Conservation (phyloP, 1,284 basidiomycete genomes). For the Porodaedalea pini region DNA sequence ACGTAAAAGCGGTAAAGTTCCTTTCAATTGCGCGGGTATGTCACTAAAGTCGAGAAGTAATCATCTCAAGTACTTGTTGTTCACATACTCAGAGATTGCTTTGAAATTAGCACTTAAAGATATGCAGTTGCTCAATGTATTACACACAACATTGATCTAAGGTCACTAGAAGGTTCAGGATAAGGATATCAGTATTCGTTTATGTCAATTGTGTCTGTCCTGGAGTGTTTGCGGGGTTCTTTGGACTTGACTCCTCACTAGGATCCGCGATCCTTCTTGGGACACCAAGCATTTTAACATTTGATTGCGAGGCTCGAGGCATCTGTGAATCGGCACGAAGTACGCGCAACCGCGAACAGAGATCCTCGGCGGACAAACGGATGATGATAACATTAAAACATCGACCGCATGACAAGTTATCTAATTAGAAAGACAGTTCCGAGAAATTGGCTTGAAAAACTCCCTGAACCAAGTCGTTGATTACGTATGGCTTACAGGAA, state of each 20-base stretch:
- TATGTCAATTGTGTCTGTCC: background rate
- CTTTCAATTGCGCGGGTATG: background rate
- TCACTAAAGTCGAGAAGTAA: background rate
- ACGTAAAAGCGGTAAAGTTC: background rate
- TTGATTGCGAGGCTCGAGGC: background rate
- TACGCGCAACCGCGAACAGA: background rate
- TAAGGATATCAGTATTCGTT: conserved; percentile 1
- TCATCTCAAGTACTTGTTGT: background rate
- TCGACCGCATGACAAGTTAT: background rate
- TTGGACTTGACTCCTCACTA: background rate
- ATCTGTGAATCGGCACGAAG: background rate
- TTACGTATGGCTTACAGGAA: conserved; percentile 48
- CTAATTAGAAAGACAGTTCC: background rate
- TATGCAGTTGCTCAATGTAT: too few relatives aligned
- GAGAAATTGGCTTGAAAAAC: background rate
- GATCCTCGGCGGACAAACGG: conserved; percentile 1
- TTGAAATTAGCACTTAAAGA: too few relatives aligned
- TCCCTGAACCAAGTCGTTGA: background rate
- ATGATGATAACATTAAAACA: background rate
- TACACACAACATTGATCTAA: background rate
- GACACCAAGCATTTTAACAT: conserved; percentile 5
- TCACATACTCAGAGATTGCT: background rate
- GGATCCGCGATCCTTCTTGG: conserved; percentile 5
- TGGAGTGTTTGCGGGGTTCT: background rate
- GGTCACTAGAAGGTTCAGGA: background rate